Base-by-base conservation (phyloP, 2,329 filamentous ascomycete genomes). In the Emmonsiellopsis sp. region DNA sequence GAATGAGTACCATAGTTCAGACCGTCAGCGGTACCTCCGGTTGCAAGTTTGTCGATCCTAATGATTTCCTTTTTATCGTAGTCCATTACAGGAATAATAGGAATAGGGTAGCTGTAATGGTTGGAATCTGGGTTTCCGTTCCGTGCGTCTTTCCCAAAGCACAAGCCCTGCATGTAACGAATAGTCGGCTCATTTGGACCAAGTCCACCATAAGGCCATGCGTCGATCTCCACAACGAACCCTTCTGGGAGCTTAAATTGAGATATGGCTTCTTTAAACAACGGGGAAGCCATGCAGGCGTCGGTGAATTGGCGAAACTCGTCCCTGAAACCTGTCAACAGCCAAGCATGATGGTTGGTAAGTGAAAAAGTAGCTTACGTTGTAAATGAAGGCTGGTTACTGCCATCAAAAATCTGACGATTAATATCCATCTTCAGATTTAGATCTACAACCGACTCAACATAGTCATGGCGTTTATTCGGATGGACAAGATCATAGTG, bases 31-130 rank as follows among this genome's bases (percentile, higher is more conserved):
- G 68, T 74, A 2, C 74, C 75, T 30, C 75, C 75, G 0, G 74
- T 77, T 1, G 82, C 78, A 1, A 83, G 72, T 11, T 78, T 73
- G 57, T 84, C 81, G 8, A 85, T 70, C 2, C 80, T 76, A 43
- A 84, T 65, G 42, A 85, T 70, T 57, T 79, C 68, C 55, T 73
- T 73, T n/a, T 75, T 80, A 44, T 71, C 67, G 31, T 77, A 73
- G 57, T 85, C 79, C 75, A 85, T 78, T 30, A 85, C 71, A 1
- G 79, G 78, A 44, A 80, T 78, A 52, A 82, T 72, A 6, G 79
- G 79, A n/a, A 85, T 67, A 0, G 81, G 82, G 58, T 79, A 83
- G 2, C 75, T 75, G 62, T 84, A 85, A 61, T 84, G 80, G 59
- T 85, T 85, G 1, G 80, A 76, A 61, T 85, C 79, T 2, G 65